Base-by-base conservation (phyloP, 495 filamentous ascomycete genomes). In the Pyronema omphalodes region DNA sequence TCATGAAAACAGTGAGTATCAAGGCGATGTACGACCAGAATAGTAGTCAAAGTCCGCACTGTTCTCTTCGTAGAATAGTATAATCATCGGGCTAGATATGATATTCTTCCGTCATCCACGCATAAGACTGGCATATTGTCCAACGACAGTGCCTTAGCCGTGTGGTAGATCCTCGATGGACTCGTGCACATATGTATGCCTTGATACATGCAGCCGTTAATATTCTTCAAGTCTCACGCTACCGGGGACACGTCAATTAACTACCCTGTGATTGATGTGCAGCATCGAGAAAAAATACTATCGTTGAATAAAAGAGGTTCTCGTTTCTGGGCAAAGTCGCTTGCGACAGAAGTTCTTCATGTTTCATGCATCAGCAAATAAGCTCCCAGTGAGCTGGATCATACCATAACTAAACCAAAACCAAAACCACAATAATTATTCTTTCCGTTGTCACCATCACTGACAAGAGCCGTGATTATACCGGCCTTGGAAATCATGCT, bases 361-460 rank as follows among this genome's bases (percentile, higher is more conserved):
- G 7, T 76, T 70, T 14, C 54, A 11, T 12, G 55, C 62, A 6
- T 59, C 4, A 65, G 44, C 3, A 17, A 53, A n/a, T n/a, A 19
- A 65, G 23, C 29, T 36, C 53, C 0, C 62, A 62, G 5, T 55
- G 18, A 57, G 78, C 68, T 3, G 72, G 60, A 44, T 75, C 70
- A 59, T 86, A 86, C 72, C 17, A 47, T 9, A 3, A 3, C 66
- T 93, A 85, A 6, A 93, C 80, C n/a, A 95, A 85, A 6, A 93
- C 80, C n/a, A 95, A 68, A 9, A 88, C 89, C 18, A 98, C 81
- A 14, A 95, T 84, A 1, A 89, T 94, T 94, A 60, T 78, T 83
- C 67, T 95, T 95, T 49, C 91, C 82, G 48, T 83, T 86, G 5
- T 89, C 88, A 18, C 86, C 87, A 14, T 88, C 80, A 11, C 91